Percentiles rank a stretch among this genome's conserved stretches.
Evolutionary conservation across 257 asterid genomes (phyloP).

Genomic region (Coffea eugenioides): DNA sequence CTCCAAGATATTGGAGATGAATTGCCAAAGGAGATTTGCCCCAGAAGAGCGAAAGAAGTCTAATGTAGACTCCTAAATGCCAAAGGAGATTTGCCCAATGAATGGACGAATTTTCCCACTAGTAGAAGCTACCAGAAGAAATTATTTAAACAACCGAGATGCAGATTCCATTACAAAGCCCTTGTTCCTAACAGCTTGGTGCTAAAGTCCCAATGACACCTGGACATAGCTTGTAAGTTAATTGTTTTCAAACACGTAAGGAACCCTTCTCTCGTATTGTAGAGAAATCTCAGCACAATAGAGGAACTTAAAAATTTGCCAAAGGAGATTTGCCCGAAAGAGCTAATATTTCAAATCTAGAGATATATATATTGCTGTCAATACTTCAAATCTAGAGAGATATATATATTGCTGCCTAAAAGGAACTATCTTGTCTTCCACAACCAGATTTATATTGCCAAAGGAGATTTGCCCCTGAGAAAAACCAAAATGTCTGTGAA

Average conservation of each 20-base stretch:
- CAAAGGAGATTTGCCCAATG: conserved; percentile 73
- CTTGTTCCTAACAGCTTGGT: conserved; percentile 21
- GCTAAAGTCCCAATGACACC: conserved; percentile 18
- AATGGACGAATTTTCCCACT: conserved; percentile 25
- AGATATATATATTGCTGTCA: conserved; percentile 5
- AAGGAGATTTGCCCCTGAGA: conserved; percentile 61
- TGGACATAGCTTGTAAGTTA: conserved; percentile 15
- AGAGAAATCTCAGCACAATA: conserved; percentile 23
- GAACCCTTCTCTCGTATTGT: conserved; percentile 21
- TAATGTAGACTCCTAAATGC: conserved; percentile 53
- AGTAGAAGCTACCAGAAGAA: conserved; percentile 19
- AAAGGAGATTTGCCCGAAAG: conserved; percentile 63
- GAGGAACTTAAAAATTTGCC: conserved; percentile 46
- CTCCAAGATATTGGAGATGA: conserved; percentile 62
- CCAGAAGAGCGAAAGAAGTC: conserved; percentile 29
- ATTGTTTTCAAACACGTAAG: conserved; percentile 9
- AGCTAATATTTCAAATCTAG: conserved; percentile 20
- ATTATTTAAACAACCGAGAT: conserved; percentile 23
- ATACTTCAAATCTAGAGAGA: conserved; percentile 11
- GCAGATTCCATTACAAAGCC: conserved; percentile 18
- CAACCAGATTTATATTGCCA: conserved; percentile 43
- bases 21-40: conserved; percentile 98
- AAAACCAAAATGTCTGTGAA: conserved; percentile 21
- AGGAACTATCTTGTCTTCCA: conserved; percentile 31
- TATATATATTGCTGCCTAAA: conserved; percentile 27